A percentile compares a stretch with the other conserved stretches of the same genome.
phyloP scores from a whole-genome alignment of 352 stramenopile genomes.

The Phytophthora sojae region DNA sequence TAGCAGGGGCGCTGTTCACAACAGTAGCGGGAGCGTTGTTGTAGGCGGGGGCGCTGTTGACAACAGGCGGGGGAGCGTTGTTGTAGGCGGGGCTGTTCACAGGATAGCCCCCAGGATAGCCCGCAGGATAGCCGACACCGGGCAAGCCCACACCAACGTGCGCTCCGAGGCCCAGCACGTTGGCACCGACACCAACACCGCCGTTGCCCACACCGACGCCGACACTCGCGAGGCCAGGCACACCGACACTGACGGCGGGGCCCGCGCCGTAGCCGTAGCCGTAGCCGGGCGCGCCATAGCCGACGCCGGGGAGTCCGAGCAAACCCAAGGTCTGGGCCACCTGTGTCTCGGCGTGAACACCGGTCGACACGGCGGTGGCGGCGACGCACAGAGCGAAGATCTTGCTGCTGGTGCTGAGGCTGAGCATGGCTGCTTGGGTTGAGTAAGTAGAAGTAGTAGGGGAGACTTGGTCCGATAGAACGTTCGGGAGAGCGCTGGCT shows the following conservation, averaged over 20 bases:
- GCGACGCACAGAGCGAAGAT: slow-evolving; percentile 12
- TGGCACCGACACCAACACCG: neutral
- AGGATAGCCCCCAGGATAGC: too few species aligned
- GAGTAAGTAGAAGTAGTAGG: slow-evolving; percentile 2
- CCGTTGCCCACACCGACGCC: too few species aligned
- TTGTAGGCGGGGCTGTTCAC: neutral
- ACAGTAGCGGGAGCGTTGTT: neutral
- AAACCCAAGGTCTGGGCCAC: slow-evolving; percentile 8
- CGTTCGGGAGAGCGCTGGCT: neutral
- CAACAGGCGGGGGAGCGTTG: neutral
- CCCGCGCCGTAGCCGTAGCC: slow-evolving; percentile 5
- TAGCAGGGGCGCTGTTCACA: neutral
- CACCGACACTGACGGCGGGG: neutral
- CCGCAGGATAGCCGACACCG: neutral
- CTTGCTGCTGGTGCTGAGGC: slow-evolving; percentile 16
- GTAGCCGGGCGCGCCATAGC: slow-evolving; percentile 7
- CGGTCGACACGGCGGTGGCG: neutral
- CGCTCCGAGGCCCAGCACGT: neutral
- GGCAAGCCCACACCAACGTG: neutral
- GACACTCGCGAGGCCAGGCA: too few species aligned
- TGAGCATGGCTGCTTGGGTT: too few species aligned
- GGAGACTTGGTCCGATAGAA: neutral
- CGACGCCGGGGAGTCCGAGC: slow-evolving; percentile 7
- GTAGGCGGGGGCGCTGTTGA: neutral
- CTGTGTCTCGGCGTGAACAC: neutral